A percentile compares a stretch with the other conserved stretches of the same genome.
phyloP scores from a whole-genome alignment of 148 eudicot species.

The Chenopodium formosanum region DNA sequence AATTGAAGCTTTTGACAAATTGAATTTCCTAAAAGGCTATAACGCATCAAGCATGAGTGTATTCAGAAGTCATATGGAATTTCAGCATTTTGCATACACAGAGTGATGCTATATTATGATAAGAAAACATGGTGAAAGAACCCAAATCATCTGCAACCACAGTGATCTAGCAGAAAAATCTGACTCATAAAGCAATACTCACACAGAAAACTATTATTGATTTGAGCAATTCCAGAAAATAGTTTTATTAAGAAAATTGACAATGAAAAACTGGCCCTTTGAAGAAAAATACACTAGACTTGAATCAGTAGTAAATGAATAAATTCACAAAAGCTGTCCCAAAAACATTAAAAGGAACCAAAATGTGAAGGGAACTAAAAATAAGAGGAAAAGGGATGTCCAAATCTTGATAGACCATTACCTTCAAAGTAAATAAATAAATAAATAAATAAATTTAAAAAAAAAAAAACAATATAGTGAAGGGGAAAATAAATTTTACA shows the following conservation, averaged over 20 bases:
- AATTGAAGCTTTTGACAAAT: too few species aligned
- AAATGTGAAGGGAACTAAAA: not conserved
- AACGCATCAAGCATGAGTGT: not conserved
- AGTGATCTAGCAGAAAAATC: too few species aligned
- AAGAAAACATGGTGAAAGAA: too few species aligned
- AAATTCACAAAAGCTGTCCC: not conserved
- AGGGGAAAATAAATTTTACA: too few species aligned
- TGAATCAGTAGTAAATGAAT: not conserved
- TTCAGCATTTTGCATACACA: not conserved
- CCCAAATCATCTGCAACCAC: too few species aligned
- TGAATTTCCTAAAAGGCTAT: too few species aligned
- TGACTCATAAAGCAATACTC: too few species aligned
- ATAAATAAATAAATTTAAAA: too few species aligned
- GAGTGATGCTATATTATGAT: not conserved
- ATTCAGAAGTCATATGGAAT: not conserved
- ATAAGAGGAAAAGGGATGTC: not conserved
- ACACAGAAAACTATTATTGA: too few species aligned
- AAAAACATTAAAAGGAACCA: too few species aligned
- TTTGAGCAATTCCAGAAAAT: not conserved
- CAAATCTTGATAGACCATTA: not conserved
- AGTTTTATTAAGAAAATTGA: not conserved
- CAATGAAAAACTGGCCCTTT: not conserved
- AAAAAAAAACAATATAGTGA: too few species aligned
- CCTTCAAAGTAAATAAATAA: too few species aligned
- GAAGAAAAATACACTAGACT: not conserved